Percentiles rank a stretch among this genome's conserved stretches.
Evolutionary conservation across 1,284 basidiomycete species (phyloP).

Genomic region (Testicularia cyperi): DNA sequence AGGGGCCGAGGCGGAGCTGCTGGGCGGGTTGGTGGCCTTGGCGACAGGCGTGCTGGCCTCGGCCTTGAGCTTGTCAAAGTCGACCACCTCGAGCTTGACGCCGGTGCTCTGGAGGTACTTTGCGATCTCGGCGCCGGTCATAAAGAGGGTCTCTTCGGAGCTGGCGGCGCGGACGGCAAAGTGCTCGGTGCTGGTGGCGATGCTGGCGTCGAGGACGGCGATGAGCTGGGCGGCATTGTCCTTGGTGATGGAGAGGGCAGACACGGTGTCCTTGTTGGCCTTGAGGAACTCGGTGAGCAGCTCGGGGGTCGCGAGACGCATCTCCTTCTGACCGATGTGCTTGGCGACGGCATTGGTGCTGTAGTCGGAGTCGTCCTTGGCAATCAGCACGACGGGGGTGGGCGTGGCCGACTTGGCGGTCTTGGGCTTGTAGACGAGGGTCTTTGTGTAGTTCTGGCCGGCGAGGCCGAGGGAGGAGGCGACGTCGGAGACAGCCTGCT

Average conservation of each 20-base stretch:
- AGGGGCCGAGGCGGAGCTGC: slow-evolving; percentile 25
- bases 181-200: slow-evolving; percentile 40
- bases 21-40: slow-evolving; percentile 20
- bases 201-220: slow-evolving; percentile 44
- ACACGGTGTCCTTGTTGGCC: slow-evolving; percentile 76
- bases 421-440: slow-evolving; percentile 85
- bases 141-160: slow-evolving; percentile 52
- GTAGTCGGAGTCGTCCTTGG: slow-evolving; percentile 79
- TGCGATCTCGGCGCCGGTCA: slow-evolving; percentile 48
- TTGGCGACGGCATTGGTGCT: slow-evolving; percentile 70
- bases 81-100: slow-evolving; percentile 49
- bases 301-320: slow-evolving; percentile 84
- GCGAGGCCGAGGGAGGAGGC: slow-evolving; percentile 24
- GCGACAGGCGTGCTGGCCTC: slow-evolving; percentile 35
- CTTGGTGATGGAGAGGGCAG: slow-evolving; percentile 48
- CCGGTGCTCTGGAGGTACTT: slow-evolving; percentile 51
- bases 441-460: slow-evolving; percentile 64
- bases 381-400: slow-evolving; percentile 82
- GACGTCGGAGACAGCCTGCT: slow-evolving; percentile 34
- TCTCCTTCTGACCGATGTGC: slow-evolving; percentile 82
- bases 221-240: slow-evolving; percentile 45
- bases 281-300: slow-evolving; percentile 81
- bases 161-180: slow-evolving; percentile 53
- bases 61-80: slow-evolving; percentile 45
- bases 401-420: slow-evolving; percentile 83